Evolutionary conservation across 257 asterid genomes (phyloP).

Genomic region (Solanum chiquidenum): DNA sequence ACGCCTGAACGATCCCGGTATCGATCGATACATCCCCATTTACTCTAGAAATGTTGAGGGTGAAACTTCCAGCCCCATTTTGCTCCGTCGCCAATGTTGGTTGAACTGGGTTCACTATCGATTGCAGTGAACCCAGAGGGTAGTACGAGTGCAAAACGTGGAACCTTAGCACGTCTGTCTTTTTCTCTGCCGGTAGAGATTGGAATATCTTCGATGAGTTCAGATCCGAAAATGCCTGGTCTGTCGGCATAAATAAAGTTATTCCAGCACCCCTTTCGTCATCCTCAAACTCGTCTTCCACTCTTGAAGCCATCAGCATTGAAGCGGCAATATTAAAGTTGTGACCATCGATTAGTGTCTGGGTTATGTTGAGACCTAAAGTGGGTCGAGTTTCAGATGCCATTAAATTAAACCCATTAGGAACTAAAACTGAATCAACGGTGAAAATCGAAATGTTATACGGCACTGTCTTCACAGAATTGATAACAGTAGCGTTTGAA

Average conservation of each 20-base stretch:
- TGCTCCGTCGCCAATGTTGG: slow-evolving; percentile 83
- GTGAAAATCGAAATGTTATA: slow-evolving; percentile 36
- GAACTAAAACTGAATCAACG: slow-evolving; percentile 35
- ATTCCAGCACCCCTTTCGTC: slow-evolving; percentile 82
- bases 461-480: slow-evolving; percentile 28
- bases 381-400: slow-evolving; percentile 55
- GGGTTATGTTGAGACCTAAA: slow-evolving; percentile 47
- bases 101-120: slow-evolving; percentile 70
- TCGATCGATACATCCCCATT: slow-evolving; percentile 70
- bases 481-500: slow-evolving; percentile 44
- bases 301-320: slow-evolving; percentile 70
- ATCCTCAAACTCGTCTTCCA: slow-evolving; percentile 58
- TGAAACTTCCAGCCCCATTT: slow-evolving; percentile 67
- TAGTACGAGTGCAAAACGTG: slow-evolving; percentile 60
- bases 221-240: slow-evolving; percentile 51
- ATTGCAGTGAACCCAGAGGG: slow-evolving; percentile 46
- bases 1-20: slow-evolving; percentile 61
- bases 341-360: slow-evolving; percentile 48
- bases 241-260: slow-evolving; percentile 51
- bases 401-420: slow-evolving; percentile 39
- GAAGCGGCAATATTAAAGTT: slow-evolving; percentile 52
- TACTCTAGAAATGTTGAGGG: slow-evolving; percentile 54
- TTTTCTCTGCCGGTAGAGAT: slow-evolving; percentile 44
- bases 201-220: slow-evolving; percentile 36
- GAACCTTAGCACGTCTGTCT: slow-evolving; percentile 39